phyloP scores from a whole-genome alignment of 2,329 filamentous ascomycete species.

The Aspergillus sp. region DNA sequence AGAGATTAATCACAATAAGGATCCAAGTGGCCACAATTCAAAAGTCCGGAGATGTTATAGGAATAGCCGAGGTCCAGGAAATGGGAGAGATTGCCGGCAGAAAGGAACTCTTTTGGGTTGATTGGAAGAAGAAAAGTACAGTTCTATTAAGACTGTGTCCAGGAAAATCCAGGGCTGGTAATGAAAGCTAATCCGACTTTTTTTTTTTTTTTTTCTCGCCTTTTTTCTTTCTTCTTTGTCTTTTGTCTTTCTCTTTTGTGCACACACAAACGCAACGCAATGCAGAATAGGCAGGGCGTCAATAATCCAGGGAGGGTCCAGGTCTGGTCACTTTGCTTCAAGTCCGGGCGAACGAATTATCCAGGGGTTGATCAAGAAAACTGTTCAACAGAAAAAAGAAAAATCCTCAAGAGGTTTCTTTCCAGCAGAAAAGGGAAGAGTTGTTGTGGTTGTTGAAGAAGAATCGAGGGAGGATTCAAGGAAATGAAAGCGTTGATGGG shows the following conservation, averaged over 20 bases:
- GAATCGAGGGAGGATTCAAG: too few relatives aligned
- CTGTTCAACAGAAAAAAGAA: background rate
- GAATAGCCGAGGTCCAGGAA: conserved; percentile 14
- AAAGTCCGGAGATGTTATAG: conserved; percentile 8
- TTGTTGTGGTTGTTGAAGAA: too few relatives aligned
- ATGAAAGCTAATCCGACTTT: conserved; percentile 13
- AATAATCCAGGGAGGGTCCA: conserved; percentile 5
- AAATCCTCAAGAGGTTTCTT: background rate
- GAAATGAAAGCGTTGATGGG: too few relatives aligned
- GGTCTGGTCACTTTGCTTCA: conserved; percentile 7
- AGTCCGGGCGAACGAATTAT: conserved; percentile 6
- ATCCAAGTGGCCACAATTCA: conserved; percentile 22
- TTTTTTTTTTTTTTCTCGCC: conserved; percentile 9
- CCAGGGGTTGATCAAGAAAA: background rate
- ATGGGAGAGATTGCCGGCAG: conserved; percentile 9
- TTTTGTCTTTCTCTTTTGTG: conserved; percentile 1
- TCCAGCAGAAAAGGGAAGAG: too few relatives aligned
- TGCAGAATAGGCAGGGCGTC: conserved; percentile 11
- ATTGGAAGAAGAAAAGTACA: conserved; percentile 18
- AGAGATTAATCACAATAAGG: conserved; percentile 16
- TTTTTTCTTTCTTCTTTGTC: conserved; percentile 2
- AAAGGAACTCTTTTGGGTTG: conserved; percentile 8
- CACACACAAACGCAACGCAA: conserved; percentile 4
- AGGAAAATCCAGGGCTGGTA: conserved; percentile 17
- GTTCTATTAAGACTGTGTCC: conserved; percentile 18